Base-by-base conservation (phyloP, 306 rosid genomes). In the Gillenia trifoliata region DNA sequence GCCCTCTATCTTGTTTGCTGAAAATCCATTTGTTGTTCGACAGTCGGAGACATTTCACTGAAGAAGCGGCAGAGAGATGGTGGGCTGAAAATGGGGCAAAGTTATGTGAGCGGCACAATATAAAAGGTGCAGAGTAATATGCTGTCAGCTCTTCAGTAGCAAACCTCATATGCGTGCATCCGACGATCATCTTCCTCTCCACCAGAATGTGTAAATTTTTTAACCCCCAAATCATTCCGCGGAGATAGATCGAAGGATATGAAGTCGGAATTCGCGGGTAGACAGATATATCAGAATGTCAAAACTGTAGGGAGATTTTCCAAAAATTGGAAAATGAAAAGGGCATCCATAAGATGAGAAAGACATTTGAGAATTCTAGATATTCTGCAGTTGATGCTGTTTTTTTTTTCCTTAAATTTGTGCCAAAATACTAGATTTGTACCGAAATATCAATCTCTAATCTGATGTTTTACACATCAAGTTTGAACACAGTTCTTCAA, bases 11-110 rank as follows among this genome's bases (percentile, higher is more conserved):
- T 38, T 49, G 84, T 75, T 41, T 61, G 38, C 52, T 79, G 64
- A 64, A 54, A 77, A 74, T 64, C 80, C 70, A 33, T 52, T 45
- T 36, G 54, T 77, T 83, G 57, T 79, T 66, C 68, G 52, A 68
- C 97, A 94, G 98, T 73, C 92, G 98, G 77, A 91, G 76, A 85
- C 95, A 90, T 83, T 94, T 91, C 79, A 87, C 95, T 0, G 90
- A 88, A 89, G 90, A 85, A 64, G 78, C 86, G 81, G 96, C 98
- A 25, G 95, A 90, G 45, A 86, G 79, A 68, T 94, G 98, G 98
- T 94, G 98, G 98, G 79, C 93, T 54, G 93, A 94, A 85, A 81
- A 91, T 61, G 96, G 92, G 31, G 55, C 82, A 55, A 86, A 71
- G 80, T 83, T 91, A 50, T 87, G 90, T 55, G 92, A 91, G 76